A percentile compares a stretch with the other conserved stretches of the same genome.
These are phyloP conservation scores for Suillus tomentosus DNA, from an alignment of 768 basidiomycete species.

Conservation along the genomic window DNA sequence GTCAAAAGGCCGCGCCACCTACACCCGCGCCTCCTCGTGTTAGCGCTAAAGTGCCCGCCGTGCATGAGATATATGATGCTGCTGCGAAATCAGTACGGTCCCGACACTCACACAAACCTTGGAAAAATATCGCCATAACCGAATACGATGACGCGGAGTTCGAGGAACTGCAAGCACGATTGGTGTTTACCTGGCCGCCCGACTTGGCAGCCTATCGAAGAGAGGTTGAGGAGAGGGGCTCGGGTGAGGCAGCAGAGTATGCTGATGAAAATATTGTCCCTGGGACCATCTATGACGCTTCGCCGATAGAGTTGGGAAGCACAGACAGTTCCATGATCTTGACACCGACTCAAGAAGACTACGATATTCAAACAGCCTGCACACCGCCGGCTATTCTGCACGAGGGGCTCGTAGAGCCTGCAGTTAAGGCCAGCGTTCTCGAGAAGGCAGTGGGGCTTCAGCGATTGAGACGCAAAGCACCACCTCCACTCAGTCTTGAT, in stretches of 20 bases:
- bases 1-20: background rate
- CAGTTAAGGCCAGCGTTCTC: background rate
- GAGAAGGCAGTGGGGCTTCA: slow-evolving; percentile 16
- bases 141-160: slow-evolving; percentile 30
- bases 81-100: background rate
- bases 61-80: background rate
- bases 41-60: background rate
- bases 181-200: slow-evolving; percentile 31
- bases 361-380: background rate
- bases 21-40: background rate
- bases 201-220: background rate
- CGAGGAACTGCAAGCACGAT: slow-evolving; percentile 4
- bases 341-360: slow-evolving; percentile 5
- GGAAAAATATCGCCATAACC: slow-evolving; percentile 32
- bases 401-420: background rate
- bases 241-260: background rate
- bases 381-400: background rate
- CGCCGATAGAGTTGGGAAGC: slow-evolving; percentile 11
- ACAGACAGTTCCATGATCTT: slow-evolving; percentile 14
- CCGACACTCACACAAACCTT: slow-evolving; percentile 22
- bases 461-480: slow-evolving; percentile 14
- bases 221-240: background rate
- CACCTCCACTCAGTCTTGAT: background rate
- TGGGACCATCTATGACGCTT: slow-evolving; percentile 17
- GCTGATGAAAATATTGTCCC: slow-evolving; percentile 14